These are phyloP conservation scores for Sporisorium sorghi DNA, from an alignment of 1,284 basidiomycete genomes.

Conservation along the genomic window DNA sequence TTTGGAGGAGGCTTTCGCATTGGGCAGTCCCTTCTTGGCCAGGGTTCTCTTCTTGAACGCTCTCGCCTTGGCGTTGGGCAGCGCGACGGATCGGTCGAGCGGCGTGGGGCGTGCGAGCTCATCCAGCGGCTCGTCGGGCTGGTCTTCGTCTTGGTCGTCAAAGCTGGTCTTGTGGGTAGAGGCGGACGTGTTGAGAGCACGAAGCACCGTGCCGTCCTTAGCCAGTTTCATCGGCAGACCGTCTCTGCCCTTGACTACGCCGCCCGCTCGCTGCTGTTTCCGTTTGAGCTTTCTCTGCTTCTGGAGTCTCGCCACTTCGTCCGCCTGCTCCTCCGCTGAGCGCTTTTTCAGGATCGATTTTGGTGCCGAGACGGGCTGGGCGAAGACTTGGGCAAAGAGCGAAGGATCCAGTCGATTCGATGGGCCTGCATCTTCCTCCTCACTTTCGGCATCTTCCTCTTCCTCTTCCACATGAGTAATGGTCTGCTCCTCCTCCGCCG, in stretches of 20 bases:
- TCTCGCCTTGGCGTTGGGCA: slow-evolving; percentile 52
- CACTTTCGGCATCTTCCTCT: slow-evolving; percentile 4
- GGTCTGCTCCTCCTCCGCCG: neutral
- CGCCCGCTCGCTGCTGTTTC: slow-evolving; percentile 37
- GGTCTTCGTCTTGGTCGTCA: slow-evolving; percentile 36
- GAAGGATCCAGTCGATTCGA: slow-evolving; percentile 56
- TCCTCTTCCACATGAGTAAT: neutral
- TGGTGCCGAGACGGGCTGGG: slow-evolving; percentile 35
- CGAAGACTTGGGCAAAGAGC: slow-evolving; percentile 58
- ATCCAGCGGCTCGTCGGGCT: slow-evolving; percentile 36
- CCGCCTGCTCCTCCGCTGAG: slow-evolving; percentile 38
- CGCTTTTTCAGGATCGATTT: slow-evolving; percentile 47
- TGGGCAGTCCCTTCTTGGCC: slow-evolving; percentile 8
- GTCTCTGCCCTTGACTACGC: slow-evolving; percentile 53
- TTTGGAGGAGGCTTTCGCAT: slow-evolving; percentile 17
- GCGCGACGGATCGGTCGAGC: slow-evolving; percentile 43
- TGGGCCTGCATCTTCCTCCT: slow-evolving; percentile 18
- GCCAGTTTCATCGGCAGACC: slow-evolving; percentile 56
- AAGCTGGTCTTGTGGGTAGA: slow-evolving; percentile 38
- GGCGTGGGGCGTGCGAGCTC: slow-evolving; percentile 29
- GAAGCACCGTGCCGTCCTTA: slow-evolving; percentile 50
- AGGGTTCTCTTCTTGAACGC: slow-evolving; percentile 54
- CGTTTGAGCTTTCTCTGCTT: slow-evolving; percentile 24
- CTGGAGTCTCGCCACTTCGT: slow-evolving; percentile 28
- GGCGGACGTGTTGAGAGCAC: slow-evolving; percentile 32